These are phyloP conservation scores for Durotheca rogersii DNA, from an alignment of 495 filamentous ascomycete genomes.

Conservation along the genomic window DNA sequence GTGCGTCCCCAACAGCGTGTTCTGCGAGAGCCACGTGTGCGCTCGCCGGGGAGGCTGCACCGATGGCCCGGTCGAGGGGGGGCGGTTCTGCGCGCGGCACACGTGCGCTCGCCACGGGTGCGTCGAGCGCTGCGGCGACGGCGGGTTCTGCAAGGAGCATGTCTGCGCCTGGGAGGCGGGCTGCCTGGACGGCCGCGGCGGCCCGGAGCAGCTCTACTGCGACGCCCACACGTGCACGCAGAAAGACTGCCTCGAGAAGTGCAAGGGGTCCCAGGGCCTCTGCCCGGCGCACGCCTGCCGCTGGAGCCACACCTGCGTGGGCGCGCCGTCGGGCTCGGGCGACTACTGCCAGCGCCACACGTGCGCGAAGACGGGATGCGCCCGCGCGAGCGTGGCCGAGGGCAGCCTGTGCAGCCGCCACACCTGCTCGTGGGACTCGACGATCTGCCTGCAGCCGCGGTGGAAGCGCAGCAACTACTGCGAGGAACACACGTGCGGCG, in stretches of 20 bases:
- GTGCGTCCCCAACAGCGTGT: conserved; percentile 14
- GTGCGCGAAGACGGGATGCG: conserved; percentile 14
- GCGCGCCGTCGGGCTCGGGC: conserved; percentile 7
- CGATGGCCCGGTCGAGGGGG: conserved; percentile 12
- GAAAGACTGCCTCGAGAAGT: conserved; percentile 8
- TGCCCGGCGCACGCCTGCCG: conserved; percentile 21
- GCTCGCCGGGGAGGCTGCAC: conserved; percentile 12
- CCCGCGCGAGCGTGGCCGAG: conserved; percentile 18
- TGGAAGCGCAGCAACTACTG: conserved; percentile 30
- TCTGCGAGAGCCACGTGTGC: conserved; percentile 16
- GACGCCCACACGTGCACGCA: conserved; percentile 20
- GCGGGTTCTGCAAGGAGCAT: conserved; percentile 21
- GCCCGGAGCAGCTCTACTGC: conserved; percentile 19
- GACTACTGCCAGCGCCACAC: conserved; percentile 19
- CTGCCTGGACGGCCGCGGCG: conserved; percentile 13
- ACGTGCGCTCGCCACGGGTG: conserved; percentile 11
- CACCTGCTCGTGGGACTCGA: conserved; percentile 23
- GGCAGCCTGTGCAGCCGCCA: conserved; percentile 19
- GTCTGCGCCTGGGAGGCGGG: conserved; percentile 21
- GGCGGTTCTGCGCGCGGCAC: conserved; percentile 12
- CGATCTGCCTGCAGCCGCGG: conserved; percentile 21
- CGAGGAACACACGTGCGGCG: conserved; percentile 28
- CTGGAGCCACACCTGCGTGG: conserved; percentile 17
- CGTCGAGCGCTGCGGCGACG: conserved; percentile 14
- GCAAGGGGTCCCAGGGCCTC: conserved; percentile 16